These are phyloP conservation scores for Heterobasidion irregulare DNA, from an alignment of 1,284 basidiomycete species.

Conservation along the genomic window DNA sequence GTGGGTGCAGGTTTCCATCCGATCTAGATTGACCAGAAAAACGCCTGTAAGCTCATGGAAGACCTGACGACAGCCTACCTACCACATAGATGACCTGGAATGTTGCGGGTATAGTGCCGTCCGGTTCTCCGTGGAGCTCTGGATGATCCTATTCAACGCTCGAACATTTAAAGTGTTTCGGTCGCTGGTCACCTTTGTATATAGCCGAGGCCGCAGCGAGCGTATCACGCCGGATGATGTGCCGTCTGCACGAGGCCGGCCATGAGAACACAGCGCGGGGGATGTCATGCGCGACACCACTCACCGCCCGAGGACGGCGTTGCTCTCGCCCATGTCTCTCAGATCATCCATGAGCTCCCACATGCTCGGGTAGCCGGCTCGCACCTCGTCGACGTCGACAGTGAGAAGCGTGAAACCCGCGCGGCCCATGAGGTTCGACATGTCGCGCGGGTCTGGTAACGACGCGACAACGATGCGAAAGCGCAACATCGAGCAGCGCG, in stretches of 20 bases:
- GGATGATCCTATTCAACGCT: not conserved
- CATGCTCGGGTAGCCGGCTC: conserved; percentile 89
- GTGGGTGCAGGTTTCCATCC: conserved; percentile 93
- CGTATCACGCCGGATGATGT: conserved; percentile 78
- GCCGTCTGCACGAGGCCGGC: conserved; percentile 35
- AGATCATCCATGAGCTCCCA: conserved; percentile 95
- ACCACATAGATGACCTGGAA: conserved; percentile 96
- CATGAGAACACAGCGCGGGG: not conserved
- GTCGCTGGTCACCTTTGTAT: conserved; percentile 65
- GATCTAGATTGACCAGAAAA: conserved; percentile 47
- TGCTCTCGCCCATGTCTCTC: conserved; percentile 93
- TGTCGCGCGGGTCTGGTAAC: conserved; percentile 74
- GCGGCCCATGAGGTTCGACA: conserved; percentile 85
- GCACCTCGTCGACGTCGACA: conserved; percentile 92
- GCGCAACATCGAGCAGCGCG: not conserved
- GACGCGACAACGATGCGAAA: not conserved
- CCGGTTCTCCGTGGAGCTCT: conserved; percentile 83
- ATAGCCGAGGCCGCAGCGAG: conserved; percentile 88
- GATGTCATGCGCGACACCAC: conserved; percentile 5
- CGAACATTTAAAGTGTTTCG: not conserved
- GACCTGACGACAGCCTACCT: conserved; percentile 1
- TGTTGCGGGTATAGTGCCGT: conserved; percentile 86
- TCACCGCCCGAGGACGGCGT: conserved; percentile 80
- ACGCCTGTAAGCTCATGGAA: no score
- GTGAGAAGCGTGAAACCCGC: conserved; percentile 94